A percentile compares a stretch with the other conserved stretches of the same genome.
Conservation (phyloP, 768 basidiomycete genomes). For the Calocera cornea region DNA sequence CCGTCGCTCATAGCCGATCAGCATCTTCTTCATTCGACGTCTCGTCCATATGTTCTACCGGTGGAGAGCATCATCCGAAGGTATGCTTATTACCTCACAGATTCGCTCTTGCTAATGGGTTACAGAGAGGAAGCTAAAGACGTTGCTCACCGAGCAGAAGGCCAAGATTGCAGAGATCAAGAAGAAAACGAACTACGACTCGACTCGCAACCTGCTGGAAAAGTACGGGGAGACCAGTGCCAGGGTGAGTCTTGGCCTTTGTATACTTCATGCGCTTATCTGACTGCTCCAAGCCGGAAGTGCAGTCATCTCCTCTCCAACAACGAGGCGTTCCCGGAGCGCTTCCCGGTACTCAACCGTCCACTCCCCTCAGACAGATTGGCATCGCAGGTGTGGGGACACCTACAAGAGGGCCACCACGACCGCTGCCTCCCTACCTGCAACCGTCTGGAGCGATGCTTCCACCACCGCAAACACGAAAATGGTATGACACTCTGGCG, state of each 20-base stretch:
- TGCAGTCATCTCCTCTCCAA: not conserved
- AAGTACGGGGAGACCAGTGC: conserved; percentile 57
- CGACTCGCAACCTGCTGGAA: conserved; percentile 78
- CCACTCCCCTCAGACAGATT: conserved; percentile 5
- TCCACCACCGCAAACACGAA: conserved; percentile 45
- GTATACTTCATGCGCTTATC: not conserved
- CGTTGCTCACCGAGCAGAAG: conserved; percentile 62
- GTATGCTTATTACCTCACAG: not conserved
- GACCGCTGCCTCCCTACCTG: conserved; percentile 13
- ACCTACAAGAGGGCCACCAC: not conserved
- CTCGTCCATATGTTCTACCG: not conserved
- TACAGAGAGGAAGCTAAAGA: conserved; percentile 65
- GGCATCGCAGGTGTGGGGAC: not conserved
- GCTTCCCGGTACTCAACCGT: not conserved
- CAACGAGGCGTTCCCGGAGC: not conserved
- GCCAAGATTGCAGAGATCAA: conserved; percentile 89
- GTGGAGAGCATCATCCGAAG: not conserved
- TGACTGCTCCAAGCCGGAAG: not conserved
- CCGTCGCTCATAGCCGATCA: not conserved
- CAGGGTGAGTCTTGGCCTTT: not conserved
- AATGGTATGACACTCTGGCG: conserved; percentile 78
- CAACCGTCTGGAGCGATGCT: conserved; percentile 22
- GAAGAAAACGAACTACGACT: conserved; percentile 93
- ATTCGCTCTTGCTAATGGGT: not conserved
- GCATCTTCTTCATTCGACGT: not conserved